These are phyloP conservation scores for Ophiobolus disseminans DNA, from an alignment of 2,329 filamentous ascomycete species.

Conservation along the genomic window DNA sequence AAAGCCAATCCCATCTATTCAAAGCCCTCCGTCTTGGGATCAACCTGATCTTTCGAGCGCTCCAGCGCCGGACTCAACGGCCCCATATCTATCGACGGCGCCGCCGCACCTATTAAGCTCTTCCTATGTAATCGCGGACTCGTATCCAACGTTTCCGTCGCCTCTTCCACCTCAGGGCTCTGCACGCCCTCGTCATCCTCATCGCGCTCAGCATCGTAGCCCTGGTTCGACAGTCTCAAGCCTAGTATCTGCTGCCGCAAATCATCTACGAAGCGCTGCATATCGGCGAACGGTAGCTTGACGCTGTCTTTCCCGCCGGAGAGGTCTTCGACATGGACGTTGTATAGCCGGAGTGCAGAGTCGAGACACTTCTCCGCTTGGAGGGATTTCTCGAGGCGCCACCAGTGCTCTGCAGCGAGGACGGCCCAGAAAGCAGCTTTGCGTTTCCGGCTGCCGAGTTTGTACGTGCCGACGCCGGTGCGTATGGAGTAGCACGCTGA, in stretches of 20 bases:
- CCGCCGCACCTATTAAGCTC: constrained; percentile 49
- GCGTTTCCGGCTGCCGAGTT: constrained; percentile 74
- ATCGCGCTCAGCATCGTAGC: constrained; percentile 50
- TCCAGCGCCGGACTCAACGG: constrained; percentile 41
- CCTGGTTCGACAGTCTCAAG: constrained; percentile 48
- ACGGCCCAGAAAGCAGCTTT: constrained; percentile 92
- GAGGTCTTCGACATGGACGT: constrained; percentile 41
- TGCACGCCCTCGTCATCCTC: constrained; percentile 24
- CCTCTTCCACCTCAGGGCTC: constrained; percentile 43
- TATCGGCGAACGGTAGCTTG: constrained; percentile 57
- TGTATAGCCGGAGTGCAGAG: constrained; percentile 66
- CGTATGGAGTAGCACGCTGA: constrained; percentile 83
- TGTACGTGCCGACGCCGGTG: constrained; percentile 68
- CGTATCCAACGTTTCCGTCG: constrained; percentile 45
- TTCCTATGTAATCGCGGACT: constrained; percentile 51
- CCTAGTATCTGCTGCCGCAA: constrained; percentile 68
- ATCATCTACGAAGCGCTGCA: constrained; percentile 70
- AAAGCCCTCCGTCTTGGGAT: constrained; percentile 39
- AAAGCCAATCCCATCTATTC: constrained; percentile 26
- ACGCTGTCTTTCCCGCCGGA: constrained; percentile 12
- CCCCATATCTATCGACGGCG: constrained; percentile 34
- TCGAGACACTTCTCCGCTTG: constrained; percentile 81
- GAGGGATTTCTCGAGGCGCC: constrained; percentile 75
- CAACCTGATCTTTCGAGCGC: constrained; percentile 28
- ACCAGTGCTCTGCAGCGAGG: constrained; percentile 83